Evolutionary conservation across 2,329 filamentous ascomycete genomes (phyloP).

Genomic region (Phialophora tarda): DNA sequence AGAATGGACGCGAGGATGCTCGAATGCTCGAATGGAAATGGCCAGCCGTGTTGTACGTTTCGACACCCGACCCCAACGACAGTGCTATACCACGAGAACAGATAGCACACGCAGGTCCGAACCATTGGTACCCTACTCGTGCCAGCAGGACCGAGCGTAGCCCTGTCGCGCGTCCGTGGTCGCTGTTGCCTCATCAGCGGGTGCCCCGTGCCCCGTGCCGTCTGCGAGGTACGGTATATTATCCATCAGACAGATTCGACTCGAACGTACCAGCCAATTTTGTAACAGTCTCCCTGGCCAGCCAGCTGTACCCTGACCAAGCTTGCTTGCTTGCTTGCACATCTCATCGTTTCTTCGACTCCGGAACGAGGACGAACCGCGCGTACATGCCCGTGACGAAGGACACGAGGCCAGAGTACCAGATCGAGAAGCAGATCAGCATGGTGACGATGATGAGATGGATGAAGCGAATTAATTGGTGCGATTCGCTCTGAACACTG

Average conservation of each 20-base stretch:
- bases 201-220: too few species aligned
- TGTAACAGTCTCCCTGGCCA: background rate
- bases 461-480: background rate
- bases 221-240: too few species aligned
- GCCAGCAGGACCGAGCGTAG: background rate
- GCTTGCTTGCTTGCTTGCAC: background rate
- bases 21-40: background rate
- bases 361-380: constrained; percentile 2
- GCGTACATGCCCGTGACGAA: constrained; percentile 10
- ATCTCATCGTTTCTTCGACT: background rate
- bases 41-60: background rate
- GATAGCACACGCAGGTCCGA: background rate
- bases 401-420: constrained; percentile 5
- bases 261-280: background rate
- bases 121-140: background rate
- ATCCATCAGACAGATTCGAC: too few species aligned
- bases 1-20: too few species aligned
- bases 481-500: background rate
- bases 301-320: background rate
- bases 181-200: background rate
- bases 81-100: background rate
- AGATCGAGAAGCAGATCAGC: constrained; percentile 13
- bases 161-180: background rate
- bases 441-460: background rate
- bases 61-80: too few species aligned